Base-by-base conservation (phyloP, 768 basidiomycete species). In the Russula emetica region DNA sequence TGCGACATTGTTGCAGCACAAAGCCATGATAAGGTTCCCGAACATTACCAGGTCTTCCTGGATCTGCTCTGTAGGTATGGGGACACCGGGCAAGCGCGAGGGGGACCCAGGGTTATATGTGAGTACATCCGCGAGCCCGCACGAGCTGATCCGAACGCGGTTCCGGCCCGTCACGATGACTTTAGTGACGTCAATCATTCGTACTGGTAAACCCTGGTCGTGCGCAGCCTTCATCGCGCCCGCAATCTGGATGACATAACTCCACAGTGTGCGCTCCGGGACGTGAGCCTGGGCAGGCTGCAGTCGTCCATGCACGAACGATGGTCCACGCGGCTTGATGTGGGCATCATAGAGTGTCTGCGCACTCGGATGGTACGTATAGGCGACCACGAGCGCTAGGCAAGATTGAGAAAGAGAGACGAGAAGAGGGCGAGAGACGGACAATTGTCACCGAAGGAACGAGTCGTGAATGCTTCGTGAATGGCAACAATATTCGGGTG, bases 391-490 rank as follows among this genome's bases (percentile, higher is more conserved):
- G 32, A 99, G 82, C 10, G 97, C 95, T 95, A 58, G 63, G 22
- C 50, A 40, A 50, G 38, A 34, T 52, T 38, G 56, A 58, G 62
- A 63, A 57, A 36, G 45, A 24, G 34, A 57, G 9, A 66, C 67
- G 50, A 69, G 62, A 59, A 59, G n/a, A 40, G n/a, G 55, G 32
- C 10, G 55, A 63, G 45, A 53, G 16, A 78, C 88, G 56, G 70
- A 96, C 95, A 98, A 69, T 87, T 88, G 72, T 98, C 97, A 60
- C 86, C 85, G 74, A 99, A 99, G 0, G 90, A 85, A 32, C 87
- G 83, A 0, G 96, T 96, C 0, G 97, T 98, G 77, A 99, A 98
- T 0, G 96, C 97, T 73, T 98, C 97, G 55, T 84, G 82, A 24
- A 98, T 77, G 10, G 83, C 74, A 18, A 96, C 85, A 64, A 99